A percentile compares a stretch with the other conserved stretches of the same genome.
Evolutionary conservation across 108 stramenopile genomes (phyloP).

Genomic region (Fragilaria crotonensis): DNA sequence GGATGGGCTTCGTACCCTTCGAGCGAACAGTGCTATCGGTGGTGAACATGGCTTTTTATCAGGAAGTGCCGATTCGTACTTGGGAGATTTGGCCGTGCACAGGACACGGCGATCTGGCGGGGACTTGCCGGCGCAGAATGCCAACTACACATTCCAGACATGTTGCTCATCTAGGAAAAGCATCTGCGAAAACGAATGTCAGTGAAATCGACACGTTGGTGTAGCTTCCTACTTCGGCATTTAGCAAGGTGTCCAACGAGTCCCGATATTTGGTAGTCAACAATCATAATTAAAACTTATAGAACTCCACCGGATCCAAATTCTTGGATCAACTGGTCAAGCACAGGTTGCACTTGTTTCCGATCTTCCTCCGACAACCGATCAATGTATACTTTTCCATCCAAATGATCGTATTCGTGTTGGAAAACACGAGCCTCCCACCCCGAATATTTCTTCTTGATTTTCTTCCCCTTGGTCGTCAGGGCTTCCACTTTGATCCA

Average conservation of each 20-base stretch:
- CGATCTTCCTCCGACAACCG: conserved; percentile 57
- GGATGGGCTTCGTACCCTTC: conserved; percentile 45
- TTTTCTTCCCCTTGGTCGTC: conserved; percentile 64
- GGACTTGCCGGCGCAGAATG: conserved; percentile 44
- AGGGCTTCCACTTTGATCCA: conserved; percentile 92
- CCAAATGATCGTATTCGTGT: conserved; percentile 98
- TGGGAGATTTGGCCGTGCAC: conserved; percentile 84
- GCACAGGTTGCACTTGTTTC: conserved; percentile 41
- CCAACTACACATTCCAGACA: not conserved
- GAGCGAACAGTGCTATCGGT: conserved; percentile 38
- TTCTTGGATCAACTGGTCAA: conserved; percentile 63
- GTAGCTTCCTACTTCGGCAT: too few species aligned
- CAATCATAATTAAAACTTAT: conserved; percentile 60
- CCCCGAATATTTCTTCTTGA: conserved; percentile 79
- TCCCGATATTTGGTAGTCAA: too few species aligned
- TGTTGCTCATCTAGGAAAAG: not conserved
- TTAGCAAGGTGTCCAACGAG: too few species aligned
- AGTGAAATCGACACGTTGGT: too few species aligned
- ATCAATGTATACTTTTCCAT: conserved; percentile 80
- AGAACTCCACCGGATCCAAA: conserved; percentile 69
- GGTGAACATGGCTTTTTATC: conserved; percentile 22
- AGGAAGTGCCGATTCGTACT: conserved; percentile 13
- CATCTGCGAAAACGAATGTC: too few species aligned
- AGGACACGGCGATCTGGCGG: conserved; percentile 69
- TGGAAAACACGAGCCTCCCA: conserved; percentile 91